Evolutionary conservation across 2,329 filamentous ascomycete genomes (phyloP).

Genomic region (Aaosphaeria pasadenensis): DNA sequence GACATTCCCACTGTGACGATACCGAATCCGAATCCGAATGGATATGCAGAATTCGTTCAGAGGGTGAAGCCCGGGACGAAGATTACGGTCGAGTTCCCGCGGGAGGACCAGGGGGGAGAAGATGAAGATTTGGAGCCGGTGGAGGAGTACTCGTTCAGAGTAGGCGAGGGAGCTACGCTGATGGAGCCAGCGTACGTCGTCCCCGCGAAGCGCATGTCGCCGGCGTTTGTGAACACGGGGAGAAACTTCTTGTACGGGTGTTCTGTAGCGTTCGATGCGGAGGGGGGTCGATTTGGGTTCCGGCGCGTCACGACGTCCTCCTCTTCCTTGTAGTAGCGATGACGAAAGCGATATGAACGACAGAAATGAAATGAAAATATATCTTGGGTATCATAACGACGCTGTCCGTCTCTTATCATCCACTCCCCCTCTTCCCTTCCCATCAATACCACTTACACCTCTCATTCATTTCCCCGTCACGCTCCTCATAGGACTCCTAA

Average conservation of each 20-base stretch:
- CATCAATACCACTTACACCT: constrained; percentile 8
- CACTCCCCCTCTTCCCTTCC: not conserved
- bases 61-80: constrained; percentile 28
- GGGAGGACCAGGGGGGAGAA: no score
- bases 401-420: not conserved
- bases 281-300: constrained; percentile 29
- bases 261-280: constrained; percentile 34
- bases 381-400: no score
- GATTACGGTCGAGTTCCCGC: constrained; percentile 23
- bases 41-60: constrained; percentile 21
- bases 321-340: not conserved
- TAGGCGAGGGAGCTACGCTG: constrained; percentile 16
- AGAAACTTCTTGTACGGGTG: constrained; percentile 30
- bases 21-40: constrained; percentile 27
- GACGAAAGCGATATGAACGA: not conserved
- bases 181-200: constrained; percentile 28
- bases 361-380: no score
- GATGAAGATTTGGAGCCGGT: constrained; percentile 7
- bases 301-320: constrained; percentile 11
- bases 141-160: constrained; percentile 22
- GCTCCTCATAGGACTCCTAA: constrained; percentile 30
- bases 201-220: constrained; percentile 16
- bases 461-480: constrained; percentile 29
- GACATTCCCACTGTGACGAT: constrained; percentile 26
- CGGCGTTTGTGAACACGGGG: constrained; percentile 33